These are phyloP conservation scores for Whalleya microplaca DNA, from an alignment of 2,329 filamentous ascomycete species.

Conservation along the genomic window DNA sequence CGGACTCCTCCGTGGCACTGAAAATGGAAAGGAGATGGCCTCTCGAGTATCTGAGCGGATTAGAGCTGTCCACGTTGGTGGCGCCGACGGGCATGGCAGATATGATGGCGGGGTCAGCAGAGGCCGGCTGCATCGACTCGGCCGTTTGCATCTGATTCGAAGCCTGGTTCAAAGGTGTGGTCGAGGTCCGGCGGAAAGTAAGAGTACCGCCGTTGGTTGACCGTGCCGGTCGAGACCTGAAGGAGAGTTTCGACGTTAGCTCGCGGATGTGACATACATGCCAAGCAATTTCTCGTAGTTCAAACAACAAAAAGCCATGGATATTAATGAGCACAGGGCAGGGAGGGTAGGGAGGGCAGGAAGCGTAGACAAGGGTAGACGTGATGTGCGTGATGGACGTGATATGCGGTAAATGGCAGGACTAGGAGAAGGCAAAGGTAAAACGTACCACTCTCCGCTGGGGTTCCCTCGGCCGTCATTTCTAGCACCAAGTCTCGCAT, in stretches of 20 bases:
- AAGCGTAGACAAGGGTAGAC: not conserved
- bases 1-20: constrained; percentile 49
- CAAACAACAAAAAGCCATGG: not conserved
- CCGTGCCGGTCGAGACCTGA: constrained; percentile 62
- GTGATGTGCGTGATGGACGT: no score
- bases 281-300: not conserved
- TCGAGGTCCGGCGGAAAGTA: constrained; percentile 67
- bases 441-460: constrained; percentile 74
- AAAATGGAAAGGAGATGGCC: constrained; percentile 80
- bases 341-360: no score
- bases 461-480: constrained; percentile 57
- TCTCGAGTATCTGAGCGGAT: constrained; percentile 71
- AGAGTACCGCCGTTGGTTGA: constrained; percentile 65
- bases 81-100: constrained; percentile 62
- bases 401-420: not conserved
- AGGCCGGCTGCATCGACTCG: constrained; percentile 34
- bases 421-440: constrained; percentile 49
- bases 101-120: constrained; percentile 52
- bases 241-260: constrained; percentile 8
- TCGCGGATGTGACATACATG: constrained; percentile 34
- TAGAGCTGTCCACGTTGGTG: constrained; percentile 48
- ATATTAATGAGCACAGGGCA: not conserved
- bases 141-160: constrained; percentile 44
- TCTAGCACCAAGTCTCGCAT: constrained; percentile 61
- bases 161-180: constrained; percentile 51